Conservation (phyloP, 352 stramenopile species). For the Pythium myriotylum region DNA sequence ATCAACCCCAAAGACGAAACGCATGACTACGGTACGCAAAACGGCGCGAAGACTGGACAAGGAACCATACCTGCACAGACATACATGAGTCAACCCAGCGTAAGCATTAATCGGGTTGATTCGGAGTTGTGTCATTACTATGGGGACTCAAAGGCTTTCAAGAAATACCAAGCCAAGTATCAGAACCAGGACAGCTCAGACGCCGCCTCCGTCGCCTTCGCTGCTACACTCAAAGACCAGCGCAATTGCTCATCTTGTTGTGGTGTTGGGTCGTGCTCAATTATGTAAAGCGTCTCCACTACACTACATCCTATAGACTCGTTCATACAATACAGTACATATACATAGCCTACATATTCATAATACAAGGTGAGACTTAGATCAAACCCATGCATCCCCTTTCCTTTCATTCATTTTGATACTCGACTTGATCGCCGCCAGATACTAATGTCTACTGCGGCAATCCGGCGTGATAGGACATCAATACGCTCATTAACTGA, state of each 20-base stretch:
- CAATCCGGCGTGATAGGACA: constrained; percentile 38
- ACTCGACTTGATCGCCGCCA: constrained; percentile 2
- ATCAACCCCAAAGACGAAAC: constrained; percentile 59
- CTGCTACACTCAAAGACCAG: constrained; percentile 26
- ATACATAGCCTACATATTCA: constrained; percentile 1
- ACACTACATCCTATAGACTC: constrained; percentile 2
- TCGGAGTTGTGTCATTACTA: constrained; percentile 78
- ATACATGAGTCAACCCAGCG: constrained; percentile 67
- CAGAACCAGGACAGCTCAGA: constrained; percentile 32
- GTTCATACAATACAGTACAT: not conserved
- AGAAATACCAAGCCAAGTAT: constrained; percentile 60
- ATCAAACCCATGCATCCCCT: not conserved
- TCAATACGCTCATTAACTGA: constrained; percentile 45
- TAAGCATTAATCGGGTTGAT: constrained; percentile 61
- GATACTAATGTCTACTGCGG: constrained; percentile 47
- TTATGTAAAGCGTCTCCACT: constrained; percentile 15
- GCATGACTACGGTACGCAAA: constrained; percentile 2
- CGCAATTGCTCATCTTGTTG: constrained; percentile 29
- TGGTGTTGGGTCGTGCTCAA: constrained; percentile 20
- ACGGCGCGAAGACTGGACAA: constrained; percentile 38
- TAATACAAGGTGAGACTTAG: too few species aligned
- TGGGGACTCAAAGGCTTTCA: constrained; percentile 67
- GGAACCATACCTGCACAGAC: constrained; percentile 69
- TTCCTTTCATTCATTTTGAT: not conserved
- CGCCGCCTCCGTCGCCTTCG: constrained; percentile 20